These are phyloP conservation scores for Kodamaea fukazawae DNA, from an alignment of 805 yeast genomes.

Conservation along the genomic window DNA sequence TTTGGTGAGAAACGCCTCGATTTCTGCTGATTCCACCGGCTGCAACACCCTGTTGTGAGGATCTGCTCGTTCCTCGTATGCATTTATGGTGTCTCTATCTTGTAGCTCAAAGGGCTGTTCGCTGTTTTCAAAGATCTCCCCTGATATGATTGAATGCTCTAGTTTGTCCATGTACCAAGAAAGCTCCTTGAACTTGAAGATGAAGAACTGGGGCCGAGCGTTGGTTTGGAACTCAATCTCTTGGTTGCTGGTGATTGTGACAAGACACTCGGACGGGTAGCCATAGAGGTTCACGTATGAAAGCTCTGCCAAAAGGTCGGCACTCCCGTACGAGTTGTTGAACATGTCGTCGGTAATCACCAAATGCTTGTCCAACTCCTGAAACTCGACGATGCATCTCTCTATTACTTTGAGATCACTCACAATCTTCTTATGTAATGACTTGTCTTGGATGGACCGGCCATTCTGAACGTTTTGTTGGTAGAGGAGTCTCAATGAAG, in stretches of 20 bases:
- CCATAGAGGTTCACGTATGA: conserved; percentile 1
- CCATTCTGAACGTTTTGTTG: not conserved
- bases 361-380: conserved; percentile 1
- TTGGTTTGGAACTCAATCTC: conserved; percentile 6
- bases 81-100: no score
- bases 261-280: not conserved
- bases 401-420: conserved; percentile 3
- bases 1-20: not conserved
- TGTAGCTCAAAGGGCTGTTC: no score
- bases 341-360: conserved; percentile 5
- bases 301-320: not conserved
- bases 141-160: not conserved
- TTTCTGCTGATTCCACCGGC: no score
- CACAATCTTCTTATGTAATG: not conserved
- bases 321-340: conserved; percentile 3
- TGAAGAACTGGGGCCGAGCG: conserved; percentile 10
- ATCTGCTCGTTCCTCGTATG: no score
- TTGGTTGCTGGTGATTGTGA: conserved; percentile 4
- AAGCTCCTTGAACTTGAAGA: conserved; percentile 14
- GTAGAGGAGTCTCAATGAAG: not conserved
- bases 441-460: not conserved
- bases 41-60: no score
- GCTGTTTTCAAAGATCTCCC: not conserved
- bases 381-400: not conserved
- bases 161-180: conserved; percentile 6